Conservation (phyloP, 2,329 filamentous ascomycete species). For the Fusarium bulbicola region DNA sequence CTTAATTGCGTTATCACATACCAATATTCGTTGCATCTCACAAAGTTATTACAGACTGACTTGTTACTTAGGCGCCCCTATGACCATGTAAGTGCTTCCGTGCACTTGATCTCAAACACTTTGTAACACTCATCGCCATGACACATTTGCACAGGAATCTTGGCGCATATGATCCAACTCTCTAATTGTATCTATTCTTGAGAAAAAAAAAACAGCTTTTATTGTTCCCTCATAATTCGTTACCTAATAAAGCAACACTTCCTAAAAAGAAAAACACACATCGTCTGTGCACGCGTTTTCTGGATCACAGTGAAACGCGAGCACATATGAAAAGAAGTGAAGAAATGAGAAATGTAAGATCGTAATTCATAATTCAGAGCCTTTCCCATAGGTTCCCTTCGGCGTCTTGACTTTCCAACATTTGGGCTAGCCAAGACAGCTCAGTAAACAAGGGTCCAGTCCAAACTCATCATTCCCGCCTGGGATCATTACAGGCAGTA, state of each 20-base stretch:
- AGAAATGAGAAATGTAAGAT: constrained; percentile 45
- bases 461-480: constrained; percentile 46
- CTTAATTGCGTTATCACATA: neutral
- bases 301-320: neutral
- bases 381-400: constrained; percentile 38
- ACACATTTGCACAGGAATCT: constrained; percentile 8
- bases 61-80: neutral
- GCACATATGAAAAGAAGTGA: constrained; percentile 36
- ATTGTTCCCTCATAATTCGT: constrained; percentile 54
- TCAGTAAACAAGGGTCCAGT: constrained; percentile 38
- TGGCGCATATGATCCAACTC: constrained; percentile 26
- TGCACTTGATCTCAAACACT: neutral
- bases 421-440: constrained; percentile 29
- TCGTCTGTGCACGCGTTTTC: constrained; percentile 43
- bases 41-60: neutral
- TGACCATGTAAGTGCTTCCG: neutral
- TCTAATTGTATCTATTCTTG: constrained; percentile 39
- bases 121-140: neutral
- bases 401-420: constrained; percentile 38
- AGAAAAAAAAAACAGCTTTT: constrained; percentile 49
- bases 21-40: neutral
- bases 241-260: constrained; percentile 50
- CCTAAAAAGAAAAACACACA: constrained; percentile 44
- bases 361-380: constrained; percentile 39
- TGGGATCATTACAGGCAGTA: constrained; percentile 51